A percentile compares a stretch with the other conserved stretches of the same genome.
Evolutionary conservation across 192 early-diverging fungal genomes (phyloP).

Genomic region (Pilobolus umbonatus): DNA sequence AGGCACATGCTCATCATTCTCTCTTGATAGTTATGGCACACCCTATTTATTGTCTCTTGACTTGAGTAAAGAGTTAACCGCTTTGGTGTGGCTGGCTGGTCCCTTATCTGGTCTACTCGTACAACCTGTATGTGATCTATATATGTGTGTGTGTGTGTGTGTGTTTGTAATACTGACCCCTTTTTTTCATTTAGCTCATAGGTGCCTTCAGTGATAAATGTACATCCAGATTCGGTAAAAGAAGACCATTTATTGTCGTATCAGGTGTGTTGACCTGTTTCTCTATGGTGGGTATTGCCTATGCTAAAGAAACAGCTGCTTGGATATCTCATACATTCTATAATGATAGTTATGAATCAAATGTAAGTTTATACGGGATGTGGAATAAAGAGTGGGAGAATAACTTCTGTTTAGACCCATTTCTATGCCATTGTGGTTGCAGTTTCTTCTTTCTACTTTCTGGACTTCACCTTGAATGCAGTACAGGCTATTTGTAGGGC

Average conservation of each 20-base stretch:
- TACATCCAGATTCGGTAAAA: constrained; percentile 65
- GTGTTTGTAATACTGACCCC: not conserved
- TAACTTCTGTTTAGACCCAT: constrained; percentile 4
- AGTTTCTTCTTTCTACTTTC: constrained; percentile 78
- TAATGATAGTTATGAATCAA: not conserved
- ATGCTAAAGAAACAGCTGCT: constrained; percentile 60
- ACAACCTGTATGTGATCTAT: constrained; percentile 20
- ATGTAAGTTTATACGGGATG: not conserved
- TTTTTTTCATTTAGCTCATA: constrained; percentile 42
- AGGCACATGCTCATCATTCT: not conserved
- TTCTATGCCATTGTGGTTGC: constrained; percentile 59
- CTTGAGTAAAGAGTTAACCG: constrained; percentile 55
- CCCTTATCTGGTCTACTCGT: constrained; percentile 49
- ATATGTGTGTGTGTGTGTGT: not conserved
- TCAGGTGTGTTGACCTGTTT: constrained; percentile 58
- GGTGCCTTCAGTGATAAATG: constrained; percentile 80
- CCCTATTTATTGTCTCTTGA: constrained; percentile 64
- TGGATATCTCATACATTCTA: not conserved
- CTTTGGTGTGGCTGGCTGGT: constrained; percentile 79
- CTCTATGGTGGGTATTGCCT: constrained; percentile 69
- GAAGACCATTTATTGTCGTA: constrained; percentile 80
- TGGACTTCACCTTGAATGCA: constrained; percentile 93
- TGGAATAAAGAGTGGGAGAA: not conserved
- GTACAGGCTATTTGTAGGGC: constrained; percentile 81
- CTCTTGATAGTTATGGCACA: constrained; percentile 60